phyloP scores from a whole-genome alignment of 768 basidiomycete species.

The Strobilomyces echinocephalus region DNA sequence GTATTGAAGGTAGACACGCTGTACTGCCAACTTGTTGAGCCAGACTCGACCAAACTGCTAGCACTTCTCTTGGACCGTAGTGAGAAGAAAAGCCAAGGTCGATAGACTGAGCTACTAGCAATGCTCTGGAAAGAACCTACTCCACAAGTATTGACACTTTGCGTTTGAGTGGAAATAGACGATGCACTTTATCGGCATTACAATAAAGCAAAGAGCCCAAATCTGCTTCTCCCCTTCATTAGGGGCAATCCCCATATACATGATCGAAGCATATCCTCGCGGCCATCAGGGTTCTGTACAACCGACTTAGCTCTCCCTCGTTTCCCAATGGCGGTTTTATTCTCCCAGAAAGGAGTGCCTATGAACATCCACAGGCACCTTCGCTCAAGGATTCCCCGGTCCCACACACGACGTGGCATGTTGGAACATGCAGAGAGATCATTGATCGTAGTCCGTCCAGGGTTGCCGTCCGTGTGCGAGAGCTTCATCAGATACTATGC shows the following conservation, averaged over 20 bases:
- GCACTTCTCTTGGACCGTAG: too few relatives aligned
- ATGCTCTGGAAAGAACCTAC: too few relatives aligned
- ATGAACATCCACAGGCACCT: conserved; percentile 17
- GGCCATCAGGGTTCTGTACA: neutral
- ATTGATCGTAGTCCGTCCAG: conserved; percentile 4
- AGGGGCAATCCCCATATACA: conserved; percentile 13
- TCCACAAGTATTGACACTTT: too few relatives aligned
- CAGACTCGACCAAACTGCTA: too few relatives aligned
- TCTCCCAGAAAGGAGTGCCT: conserved; percentile 8
- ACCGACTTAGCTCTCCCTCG: neutral
- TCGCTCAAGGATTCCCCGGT: conserved; percentile 20
- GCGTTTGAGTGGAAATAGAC: too few relatives aligned
- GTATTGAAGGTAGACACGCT: too few relatives aligned
- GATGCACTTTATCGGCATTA: neutral
- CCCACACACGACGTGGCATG: conserved; percentile 6
- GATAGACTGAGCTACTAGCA: too few relatives aligned
- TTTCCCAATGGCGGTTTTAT: conserved; percentile 1
- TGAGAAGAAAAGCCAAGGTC: too few relatives aligned
- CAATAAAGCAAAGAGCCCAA: conserved; percentile 6
- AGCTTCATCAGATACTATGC: neutral
- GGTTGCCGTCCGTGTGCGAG: conserved; percentile 3
- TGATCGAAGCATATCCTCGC: conserved; percentile 4
- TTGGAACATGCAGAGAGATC: conserved; percentile 8
- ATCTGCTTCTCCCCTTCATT: neutral
- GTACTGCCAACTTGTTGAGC: too few relatives aligned